A percentile compares a stretch with the other conserved stretches of the same genome.
These are phyloP conservation scores for Sclerotinia minor DNA, from an alignment of 2,329 filamentous ascomycete species.

Conservation along the genomic window DNA sequence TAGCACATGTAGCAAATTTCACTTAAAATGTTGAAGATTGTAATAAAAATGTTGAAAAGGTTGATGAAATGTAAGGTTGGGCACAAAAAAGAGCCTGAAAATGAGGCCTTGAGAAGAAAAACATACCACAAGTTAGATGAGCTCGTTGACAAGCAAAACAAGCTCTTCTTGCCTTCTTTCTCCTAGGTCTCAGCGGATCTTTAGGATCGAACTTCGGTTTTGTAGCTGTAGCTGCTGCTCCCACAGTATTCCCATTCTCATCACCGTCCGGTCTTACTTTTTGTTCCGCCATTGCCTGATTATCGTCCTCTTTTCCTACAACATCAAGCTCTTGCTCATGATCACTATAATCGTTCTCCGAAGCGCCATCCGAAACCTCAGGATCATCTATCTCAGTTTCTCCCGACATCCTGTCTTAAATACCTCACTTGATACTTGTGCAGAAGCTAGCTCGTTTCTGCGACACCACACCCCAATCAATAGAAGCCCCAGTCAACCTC, in stretches of 20 bases:
- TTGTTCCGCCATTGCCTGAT: slow-evolving; percentile 41
- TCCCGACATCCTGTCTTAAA: slow-evolving; percentile 42
- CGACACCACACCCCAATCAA: slow-evolving; percentile 40
- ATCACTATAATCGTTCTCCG: slow-evolving; percentile 43
- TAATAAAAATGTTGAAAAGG: slow-evolving; percentile 26
- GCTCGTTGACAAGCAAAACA: slow-evolving; percentile 97
- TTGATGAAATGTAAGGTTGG: slow-evolving; percentile 8
- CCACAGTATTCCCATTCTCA: slow-evolving; percentile 38
- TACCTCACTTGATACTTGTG: slow-evolving; percentile 33
- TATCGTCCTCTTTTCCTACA: slow-evolving; percentile 41
- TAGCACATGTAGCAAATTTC: slow-evolving; percentile 19
- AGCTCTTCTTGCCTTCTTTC: slow-evolving; percentile 94
- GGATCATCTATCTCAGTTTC: slow-evolving; percentile 42
- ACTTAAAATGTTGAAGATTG: background rate
- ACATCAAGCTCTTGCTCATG: slow-evolving; percentile 40
- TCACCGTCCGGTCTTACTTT: slow-evolving; percentile 39
- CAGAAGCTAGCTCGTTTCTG: slow-evolving; percentile 36
- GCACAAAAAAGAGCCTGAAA: slow-evolving; percentile 2
- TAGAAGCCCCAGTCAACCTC: slow-evolving; percentile 33
- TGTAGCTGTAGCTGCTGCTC: slow-evolving; percentile 48
- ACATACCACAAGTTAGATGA: slow-evolving; percentile 97
- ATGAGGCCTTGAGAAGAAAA: slow-evolving; percentile 29
- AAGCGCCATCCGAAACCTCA: slow-evolving; percentile 42
- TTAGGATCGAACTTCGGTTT: slow-evolving; percentile 75
- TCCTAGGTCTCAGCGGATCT: slow-evolving; percentile 81